phyloP scores from a whole-genome alignment of 306 rosid genomes.

The Arachis stenosperma region DNA sequence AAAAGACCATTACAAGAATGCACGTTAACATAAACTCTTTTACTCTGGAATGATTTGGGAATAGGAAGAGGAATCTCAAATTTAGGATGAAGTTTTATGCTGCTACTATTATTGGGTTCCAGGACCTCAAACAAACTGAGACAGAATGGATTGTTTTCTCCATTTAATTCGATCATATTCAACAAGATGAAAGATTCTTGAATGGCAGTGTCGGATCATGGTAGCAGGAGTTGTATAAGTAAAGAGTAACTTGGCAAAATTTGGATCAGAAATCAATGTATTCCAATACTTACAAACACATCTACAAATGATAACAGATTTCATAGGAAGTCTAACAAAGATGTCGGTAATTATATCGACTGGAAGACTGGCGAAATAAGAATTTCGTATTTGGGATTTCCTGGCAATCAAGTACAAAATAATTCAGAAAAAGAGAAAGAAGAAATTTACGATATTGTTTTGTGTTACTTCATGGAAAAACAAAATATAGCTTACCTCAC shows the following conservation, averaged over 20 bases:
- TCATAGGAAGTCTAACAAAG: slow-evolving; percentile 29
- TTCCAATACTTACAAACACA: slow-evolving; percentile 38
- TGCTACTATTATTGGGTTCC: no score
- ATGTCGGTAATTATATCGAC: neutral
- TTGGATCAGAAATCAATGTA: slow-evolving; percentile 34
- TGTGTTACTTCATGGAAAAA: no score
- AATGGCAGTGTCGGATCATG: no score
- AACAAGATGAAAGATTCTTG: slow-evolving; percentile 33
- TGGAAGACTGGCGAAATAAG: slow-evolving; percentile 35
- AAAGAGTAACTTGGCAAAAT: slow-evolving; percentile 24
- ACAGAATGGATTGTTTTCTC: no score
- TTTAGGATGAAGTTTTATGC: slow-evolving; percentile 20
- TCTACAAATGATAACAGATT: slow-evolving; percentile 39
- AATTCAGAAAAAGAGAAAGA: no score
- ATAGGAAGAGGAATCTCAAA: slow-evolving; percentile 39
- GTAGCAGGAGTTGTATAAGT: no score
- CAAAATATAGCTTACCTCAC: no score
- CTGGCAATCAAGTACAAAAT: no score
- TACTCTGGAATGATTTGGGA: slow-evolving; percentile 1
- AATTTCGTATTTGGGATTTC: neutral
- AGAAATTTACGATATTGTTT: no score
- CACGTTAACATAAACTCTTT: neutral
- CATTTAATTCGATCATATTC: slow-evolving; percentile 27
- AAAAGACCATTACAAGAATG: slow-evolving; percentile 42
- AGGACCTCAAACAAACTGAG: no score